These are phyloP conservation scores for Apiospora malaysiana DNA, from an alignment of 2,329 filamentous ascomycete species.

Conservation along the genomic window DNA sequence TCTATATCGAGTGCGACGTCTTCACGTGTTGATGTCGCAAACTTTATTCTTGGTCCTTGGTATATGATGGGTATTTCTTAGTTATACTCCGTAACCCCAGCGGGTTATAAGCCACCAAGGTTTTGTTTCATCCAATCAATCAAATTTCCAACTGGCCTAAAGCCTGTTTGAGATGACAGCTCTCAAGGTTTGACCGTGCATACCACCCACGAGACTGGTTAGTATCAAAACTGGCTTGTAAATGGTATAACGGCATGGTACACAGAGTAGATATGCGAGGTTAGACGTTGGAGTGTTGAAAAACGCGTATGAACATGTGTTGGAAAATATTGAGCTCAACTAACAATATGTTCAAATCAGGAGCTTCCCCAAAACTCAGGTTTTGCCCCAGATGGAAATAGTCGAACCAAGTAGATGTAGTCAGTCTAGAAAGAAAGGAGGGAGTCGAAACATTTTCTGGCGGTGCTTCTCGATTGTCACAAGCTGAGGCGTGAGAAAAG, in stretches of 20 bases:
- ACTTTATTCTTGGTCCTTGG: not conserved
- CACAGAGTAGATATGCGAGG: too few species aligned
- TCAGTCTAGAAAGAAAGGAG: too few species aligned
- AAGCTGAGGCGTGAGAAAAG: not conserved
- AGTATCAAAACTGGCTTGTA: not conserved
- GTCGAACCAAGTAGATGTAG: too few species aligned
- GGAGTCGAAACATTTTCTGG: too few species aligned
- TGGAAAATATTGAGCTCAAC: too few species aligned
- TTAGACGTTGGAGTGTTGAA: not conserved
- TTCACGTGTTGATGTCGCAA: not conserved
- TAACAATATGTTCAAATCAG: too few species aligned
- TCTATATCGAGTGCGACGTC: not conserved
- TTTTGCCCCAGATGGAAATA: too few species aligned
- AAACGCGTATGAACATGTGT: too few species aligned
- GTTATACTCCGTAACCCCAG: not conserved
- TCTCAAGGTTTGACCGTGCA: not conserved
- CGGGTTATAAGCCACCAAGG: not conserved
- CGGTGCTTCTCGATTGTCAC: not conserved
- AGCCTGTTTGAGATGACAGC: not conserved
- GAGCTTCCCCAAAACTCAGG: too few species aligned
- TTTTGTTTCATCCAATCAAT: constrained; percentile 9
- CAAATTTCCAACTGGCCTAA: not conserved
- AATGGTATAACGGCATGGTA: not conserved
- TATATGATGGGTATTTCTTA: not conserved
- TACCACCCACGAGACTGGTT: not conserved